These are phyloP conservation scores for Casaregolazyma suthepensis DNA, from an alignment of 1,139 yeast species.

Conservation along the genomic window DNA sequence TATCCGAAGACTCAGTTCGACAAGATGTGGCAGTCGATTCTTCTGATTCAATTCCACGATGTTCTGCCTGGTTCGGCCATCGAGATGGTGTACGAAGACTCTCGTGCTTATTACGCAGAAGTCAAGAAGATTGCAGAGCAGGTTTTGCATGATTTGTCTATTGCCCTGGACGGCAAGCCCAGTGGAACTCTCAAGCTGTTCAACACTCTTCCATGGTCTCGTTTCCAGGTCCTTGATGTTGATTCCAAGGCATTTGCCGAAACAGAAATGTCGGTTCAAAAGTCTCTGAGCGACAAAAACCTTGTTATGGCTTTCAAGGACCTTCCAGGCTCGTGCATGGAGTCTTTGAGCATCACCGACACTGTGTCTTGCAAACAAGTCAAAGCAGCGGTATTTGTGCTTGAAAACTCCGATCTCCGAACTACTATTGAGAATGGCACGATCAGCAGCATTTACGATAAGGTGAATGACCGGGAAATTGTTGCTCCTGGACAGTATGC, in stretches of 20 bases:
- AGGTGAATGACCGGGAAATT: constrained; percentile 54
- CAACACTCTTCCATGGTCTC: constrained; percentile 65
- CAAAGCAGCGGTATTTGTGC: constrained; percentile 18
- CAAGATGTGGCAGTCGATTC: constrained; percentile 76
- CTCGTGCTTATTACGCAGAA: constrained; percentile 61
- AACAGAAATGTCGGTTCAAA: constrained; percentile 10
- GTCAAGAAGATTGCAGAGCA: constrained; percentile 47
- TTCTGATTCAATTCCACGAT: constrained; percentile 92
- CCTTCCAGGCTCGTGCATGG: neutral
- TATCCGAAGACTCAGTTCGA: constrained; percentile 69
- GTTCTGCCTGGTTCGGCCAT: constrained; percentile 97
- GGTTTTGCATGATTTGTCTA: constrained; percentile 48
- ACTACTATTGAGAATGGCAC: constrained; percentile 59
- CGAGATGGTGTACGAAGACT: constrained; percentile 91
- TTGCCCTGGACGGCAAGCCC: neutral
- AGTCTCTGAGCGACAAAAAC: neutral
- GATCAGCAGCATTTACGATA: constrained; percentile 56
- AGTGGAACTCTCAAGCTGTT: constrained; percentile 18
- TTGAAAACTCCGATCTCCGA: constrained; percentile 53
- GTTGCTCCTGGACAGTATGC: constrained; percentile 56
- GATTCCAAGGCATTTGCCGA: constrained; percentile 17
- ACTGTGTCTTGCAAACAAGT: constrained; percentile 12
- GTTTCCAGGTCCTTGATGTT: constrained; percentile 48
- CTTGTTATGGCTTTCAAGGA: neutral
- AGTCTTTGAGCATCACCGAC: constrained; percentile 34